A percentile compares a stretch with the other conserved stretches of the same genome.
Evolutionary conservation across 345 rosid species (phyloP).

Genomic region (Salix arbutifolia): DNA sequence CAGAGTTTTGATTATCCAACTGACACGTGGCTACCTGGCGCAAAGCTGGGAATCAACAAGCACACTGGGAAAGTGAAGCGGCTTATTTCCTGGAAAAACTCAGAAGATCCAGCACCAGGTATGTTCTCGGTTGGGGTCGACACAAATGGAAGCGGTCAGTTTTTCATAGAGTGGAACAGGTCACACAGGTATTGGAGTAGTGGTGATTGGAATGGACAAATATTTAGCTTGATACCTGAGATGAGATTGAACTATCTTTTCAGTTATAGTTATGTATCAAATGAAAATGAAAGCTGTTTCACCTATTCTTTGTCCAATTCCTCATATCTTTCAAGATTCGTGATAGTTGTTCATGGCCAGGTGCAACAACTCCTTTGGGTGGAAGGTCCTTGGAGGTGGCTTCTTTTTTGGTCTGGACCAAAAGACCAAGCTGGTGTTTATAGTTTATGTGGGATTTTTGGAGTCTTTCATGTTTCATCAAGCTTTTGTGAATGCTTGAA

Average conservation of each 20-base stretch:
- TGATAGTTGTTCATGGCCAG: constrained; percentile 10
- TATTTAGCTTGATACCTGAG: no score
- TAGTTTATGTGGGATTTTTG: constrained; percentile 27
- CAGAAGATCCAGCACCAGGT: constrained; percentile 28
- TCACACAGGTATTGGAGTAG: no score
- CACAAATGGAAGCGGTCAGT: no score
- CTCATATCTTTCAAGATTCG: background rate
- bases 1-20: no score
- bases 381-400: constrained; percentile 7
- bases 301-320: constrained; percentile 19
- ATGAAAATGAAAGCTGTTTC: constrained; percentile 32
- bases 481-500: background rate
- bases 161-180: no score
- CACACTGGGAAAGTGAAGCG: no score
- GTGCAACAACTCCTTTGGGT: constrained; percentile 10
- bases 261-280: constrained; percentile 10
- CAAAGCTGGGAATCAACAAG: no score
- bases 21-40: no score
- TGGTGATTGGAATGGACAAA: no score
- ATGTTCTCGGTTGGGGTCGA: constrained; percentile 20
- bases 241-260: constrained; percentile 15
- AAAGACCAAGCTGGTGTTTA: background rate
- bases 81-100: constrained; percentile 20
- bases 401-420: constrained; percentile 23
- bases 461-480: background rate